Evolutionary conservation across 352 stramenopile species (phyloP).

Genomic region (Globisporangium cylindrosporum): DNA sequence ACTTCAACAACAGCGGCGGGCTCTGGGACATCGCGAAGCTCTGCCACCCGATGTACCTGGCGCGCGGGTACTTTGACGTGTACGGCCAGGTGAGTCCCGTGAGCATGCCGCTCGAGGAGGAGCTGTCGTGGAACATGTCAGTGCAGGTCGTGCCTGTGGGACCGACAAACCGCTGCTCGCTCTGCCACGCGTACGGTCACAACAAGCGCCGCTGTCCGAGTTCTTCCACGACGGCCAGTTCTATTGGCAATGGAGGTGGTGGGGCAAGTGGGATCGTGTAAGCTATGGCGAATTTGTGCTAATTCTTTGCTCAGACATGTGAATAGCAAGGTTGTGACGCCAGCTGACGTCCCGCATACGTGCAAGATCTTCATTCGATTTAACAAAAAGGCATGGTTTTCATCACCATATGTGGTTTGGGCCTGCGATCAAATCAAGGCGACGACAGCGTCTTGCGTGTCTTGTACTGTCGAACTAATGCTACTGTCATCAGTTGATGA

Average conservation of each 20-base stretch:
- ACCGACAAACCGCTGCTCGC: constrained; percentile 33
- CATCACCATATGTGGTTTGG: too few relatives aligned
- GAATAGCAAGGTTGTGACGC: background rate
- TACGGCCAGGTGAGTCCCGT: constrained; percentile 26
- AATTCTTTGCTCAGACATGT: background rate
- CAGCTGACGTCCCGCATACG: background rate
- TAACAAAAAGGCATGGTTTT: background rate
- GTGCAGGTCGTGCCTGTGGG: constrained; percentile 35
- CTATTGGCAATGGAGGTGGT: background rate
- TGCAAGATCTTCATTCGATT: background rate
- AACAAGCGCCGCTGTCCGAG: constrained; percentile 30
- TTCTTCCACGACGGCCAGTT: background rate
- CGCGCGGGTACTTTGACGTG: constrained; percentile 30
- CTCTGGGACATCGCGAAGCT: constrained; percentile 34
- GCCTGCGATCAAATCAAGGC: background rate
- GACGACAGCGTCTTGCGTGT: background rate
- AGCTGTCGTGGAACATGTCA: constrained; percentile 31
- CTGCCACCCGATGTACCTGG: constrained; percentile 33
- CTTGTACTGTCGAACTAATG: background rate
- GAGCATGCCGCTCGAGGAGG: constrained; percentile 44
- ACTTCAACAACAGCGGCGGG: constrained; percentile 31
- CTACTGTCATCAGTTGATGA: background rate
- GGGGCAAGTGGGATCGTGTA: background rate
- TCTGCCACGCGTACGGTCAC: constrained; percentile 42
- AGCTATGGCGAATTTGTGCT: background rate